phyloP scores from a whole-genome alignment of 176 grass and related monocot genomes.

The Phoenix dactylifera region DNA sequence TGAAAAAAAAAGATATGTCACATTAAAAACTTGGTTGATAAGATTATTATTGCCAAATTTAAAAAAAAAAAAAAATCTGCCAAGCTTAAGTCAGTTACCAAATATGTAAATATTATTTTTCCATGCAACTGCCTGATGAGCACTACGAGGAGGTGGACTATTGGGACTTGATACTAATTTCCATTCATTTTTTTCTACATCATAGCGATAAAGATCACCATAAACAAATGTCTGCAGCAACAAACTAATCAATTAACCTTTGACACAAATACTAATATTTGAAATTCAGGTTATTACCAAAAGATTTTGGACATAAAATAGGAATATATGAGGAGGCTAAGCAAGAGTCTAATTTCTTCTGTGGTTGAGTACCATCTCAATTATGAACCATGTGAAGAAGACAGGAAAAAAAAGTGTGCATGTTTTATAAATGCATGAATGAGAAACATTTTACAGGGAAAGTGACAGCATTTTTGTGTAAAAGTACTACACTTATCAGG shows the following conservation, averaged over 20 bases:
- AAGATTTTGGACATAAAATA: no score
- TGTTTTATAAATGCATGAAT: no score
- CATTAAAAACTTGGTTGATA: not conserved
- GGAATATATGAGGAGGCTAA: no score
- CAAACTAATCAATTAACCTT: slow-evolving; percentile 4
- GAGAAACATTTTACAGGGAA: no score
- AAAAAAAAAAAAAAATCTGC: not conserved
- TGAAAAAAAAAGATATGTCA: slow-evolving; percentile 15
- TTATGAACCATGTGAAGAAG: no score
- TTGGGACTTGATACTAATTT: slow-evolving; percentile 94
- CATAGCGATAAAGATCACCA: slow-evolving; percentile 95
- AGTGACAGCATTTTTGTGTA: no score
- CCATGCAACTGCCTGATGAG: slow-evolving; percentile 90
- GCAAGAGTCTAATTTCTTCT: no score
- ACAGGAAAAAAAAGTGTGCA: no score
- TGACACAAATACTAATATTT: not conserved
- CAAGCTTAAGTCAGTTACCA: slow-evolving; percentile 46
- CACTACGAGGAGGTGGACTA: slow-evolving; percentile 92
- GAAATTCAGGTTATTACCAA: not conserved
- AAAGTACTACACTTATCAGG: no score
- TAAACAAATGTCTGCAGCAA: slow-evolving; percentile 89
- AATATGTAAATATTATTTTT: slow-evolving; percentile 96
- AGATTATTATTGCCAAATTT: no score
- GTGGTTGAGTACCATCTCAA: no score
- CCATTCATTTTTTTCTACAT: slow-evolving; percentile 97